Conservation (phyloP, 2,329 filamentous ascomycete species). For the Paecilomyces niveus region DNA sequence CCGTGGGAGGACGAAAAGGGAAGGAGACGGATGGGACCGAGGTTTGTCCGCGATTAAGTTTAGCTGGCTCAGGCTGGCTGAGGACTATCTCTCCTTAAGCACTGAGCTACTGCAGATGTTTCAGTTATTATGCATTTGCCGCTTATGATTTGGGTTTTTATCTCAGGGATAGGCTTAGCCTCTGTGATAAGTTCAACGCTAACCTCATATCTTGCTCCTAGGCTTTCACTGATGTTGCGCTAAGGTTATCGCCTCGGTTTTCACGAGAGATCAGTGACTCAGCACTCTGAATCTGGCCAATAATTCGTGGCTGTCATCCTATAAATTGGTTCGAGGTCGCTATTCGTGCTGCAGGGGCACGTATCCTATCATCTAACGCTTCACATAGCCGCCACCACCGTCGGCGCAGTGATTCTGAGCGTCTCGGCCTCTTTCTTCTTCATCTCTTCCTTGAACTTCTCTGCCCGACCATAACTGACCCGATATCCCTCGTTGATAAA, state of each 20-base stretch:
- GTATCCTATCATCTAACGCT: background rate
- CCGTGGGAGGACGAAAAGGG: background rate
- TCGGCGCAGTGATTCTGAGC: background rate
- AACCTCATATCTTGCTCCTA: background rate
- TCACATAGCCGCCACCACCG: background rate
- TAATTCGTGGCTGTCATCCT: background rate
- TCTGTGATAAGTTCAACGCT: background rate
- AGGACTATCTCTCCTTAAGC: background rate
- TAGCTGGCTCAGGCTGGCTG: too few species aligned
- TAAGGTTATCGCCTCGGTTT: background rate
- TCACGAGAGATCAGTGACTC: background rate
- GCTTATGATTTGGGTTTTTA: background rate
- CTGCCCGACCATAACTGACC: constrained; percentile 37
- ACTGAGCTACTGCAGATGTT: background rate
- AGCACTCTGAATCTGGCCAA: background rate
- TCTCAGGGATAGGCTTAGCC: background rate
- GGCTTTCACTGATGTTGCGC: background rate
- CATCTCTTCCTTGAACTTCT: constrained; percentile 33
- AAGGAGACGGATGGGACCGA: background rate
- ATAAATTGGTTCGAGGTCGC: background rate
- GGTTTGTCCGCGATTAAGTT: background rate
- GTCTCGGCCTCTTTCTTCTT: constrained; percentile 10
- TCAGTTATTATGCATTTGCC: background rate
- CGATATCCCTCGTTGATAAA: constrained; percentile 35
- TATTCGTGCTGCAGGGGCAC: background rate